These are phyloP conservation scores for Rhododendron simsii DNA, from an alignment of 148 eudicot species.

Conservation along the genomic window DNA sequence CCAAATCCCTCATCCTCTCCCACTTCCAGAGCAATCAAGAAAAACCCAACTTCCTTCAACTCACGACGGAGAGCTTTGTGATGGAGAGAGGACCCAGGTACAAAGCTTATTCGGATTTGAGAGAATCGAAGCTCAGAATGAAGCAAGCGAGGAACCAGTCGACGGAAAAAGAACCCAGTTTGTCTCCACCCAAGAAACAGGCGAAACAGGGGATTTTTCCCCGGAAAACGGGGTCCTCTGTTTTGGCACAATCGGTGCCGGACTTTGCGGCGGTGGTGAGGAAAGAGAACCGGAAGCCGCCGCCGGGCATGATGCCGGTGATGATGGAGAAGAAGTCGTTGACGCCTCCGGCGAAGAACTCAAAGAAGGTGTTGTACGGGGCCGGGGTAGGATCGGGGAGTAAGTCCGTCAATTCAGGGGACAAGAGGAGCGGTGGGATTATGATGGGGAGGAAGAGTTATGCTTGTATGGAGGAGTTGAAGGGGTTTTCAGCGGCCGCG, in stretches of 20 bases:
- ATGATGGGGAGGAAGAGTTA: constrained; percentile 70
- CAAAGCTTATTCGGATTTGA: constrained; percentile 58
- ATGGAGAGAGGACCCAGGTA: constrained; percentile 75
- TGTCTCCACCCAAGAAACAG: constrained; percentile 55
- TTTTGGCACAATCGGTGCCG: constrained; percentile 84
- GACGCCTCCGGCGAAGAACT: constrained; percentile 46
- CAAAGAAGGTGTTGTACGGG: constrained; percentile 32
- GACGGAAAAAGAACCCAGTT: constrained; percentile 15
- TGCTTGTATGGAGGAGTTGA: constrained; percentile 71
- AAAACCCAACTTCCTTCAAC: constrained; percentile 16
- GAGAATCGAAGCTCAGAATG: constrained; percentile 54
- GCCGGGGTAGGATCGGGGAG: constrained; percentile 22
- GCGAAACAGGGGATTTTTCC: constrained; percentile 41
- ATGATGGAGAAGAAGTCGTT: constrained; percentile 30
- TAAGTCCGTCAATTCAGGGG: constrained; percentile 57
- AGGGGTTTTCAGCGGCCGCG: constrained; percentile 54
- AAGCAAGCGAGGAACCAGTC: constrained; percentile 19
- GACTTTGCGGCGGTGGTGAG: constrained; percentile 60
- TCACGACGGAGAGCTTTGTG: constrained; percentile 29
- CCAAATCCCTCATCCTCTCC: constrained; percentile 31
- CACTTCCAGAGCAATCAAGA: constrained; percentile 19
- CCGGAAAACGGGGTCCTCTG: constrained; percentile 36
- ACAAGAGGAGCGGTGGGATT: constrained; percentile 50
- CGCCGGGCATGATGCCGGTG: constrained; percentile 33
- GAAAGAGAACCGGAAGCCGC: constrained; percentile 78